Conservation (phyloP, 2,329 filamentous ascomycete species). For the Fusarium nodosum region DNA sequence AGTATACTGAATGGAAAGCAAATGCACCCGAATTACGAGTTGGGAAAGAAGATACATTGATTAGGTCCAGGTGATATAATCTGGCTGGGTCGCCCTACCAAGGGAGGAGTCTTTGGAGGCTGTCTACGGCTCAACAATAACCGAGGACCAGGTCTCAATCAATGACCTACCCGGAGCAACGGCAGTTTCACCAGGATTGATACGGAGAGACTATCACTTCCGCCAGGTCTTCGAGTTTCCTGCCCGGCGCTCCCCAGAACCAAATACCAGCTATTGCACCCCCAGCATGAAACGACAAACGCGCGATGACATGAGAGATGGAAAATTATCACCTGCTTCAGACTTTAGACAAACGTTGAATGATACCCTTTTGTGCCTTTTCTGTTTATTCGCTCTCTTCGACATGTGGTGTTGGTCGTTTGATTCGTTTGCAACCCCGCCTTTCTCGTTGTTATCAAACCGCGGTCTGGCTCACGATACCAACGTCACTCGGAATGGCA, state of each 20-base stretch:
- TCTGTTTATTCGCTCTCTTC: not conserved
- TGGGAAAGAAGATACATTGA: not conserved
- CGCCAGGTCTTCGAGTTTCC: not conserved
- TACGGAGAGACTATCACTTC: not conserved
- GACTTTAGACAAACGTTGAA: constrained; percentile 28
- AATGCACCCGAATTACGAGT: too few relatives aligned
- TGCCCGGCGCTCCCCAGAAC: too few relatives aligned
- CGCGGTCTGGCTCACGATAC: not conserved
- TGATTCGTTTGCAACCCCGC: not conserved
- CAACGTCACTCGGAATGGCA: not conserved
- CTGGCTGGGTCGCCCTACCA: not conserved
- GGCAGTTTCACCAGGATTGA: too few relatives aligned
- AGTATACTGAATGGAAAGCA: constrained; percentile 9
- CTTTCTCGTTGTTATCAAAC: constrained; percentile 1
- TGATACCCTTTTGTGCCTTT: constrained; percentile 43
- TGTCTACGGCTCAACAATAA: not conserved
- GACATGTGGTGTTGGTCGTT: not conserved
- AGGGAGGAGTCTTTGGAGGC: not conserved
- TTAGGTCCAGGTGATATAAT: too few relatives aligned
- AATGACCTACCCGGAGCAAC: not conserved
- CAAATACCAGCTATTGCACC: not conserved
- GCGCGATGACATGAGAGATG: not conserved
- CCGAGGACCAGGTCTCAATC: not conserved
- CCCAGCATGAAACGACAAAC: constrained; percentile 5
- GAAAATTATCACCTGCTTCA: constrained; percentile 1